Percentiles rank a stretch among this genome's conserved stretches.
Evolutionary conservation across 345 rosid genomes (phyloP).

Genomic region (Syzygium grande): DNA sequence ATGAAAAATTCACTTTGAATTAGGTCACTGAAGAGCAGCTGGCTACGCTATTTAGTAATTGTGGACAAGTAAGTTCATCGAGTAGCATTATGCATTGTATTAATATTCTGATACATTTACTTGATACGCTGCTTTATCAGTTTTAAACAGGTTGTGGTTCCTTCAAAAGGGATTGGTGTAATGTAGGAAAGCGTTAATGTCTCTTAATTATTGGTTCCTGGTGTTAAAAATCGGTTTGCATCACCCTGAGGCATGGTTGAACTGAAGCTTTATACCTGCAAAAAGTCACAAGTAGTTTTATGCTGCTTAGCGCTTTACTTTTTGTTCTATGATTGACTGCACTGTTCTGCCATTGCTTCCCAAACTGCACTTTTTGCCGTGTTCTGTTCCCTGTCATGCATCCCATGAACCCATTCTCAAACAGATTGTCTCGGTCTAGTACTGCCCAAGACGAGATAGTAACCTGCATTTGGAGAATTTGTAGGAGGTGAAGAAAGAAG

Average conservation of each 20-base stretch:
- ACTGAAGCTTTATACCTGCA: background rate
- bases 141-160: background rate
- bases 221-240: background rate
- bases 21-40: slow-evolving; percentile 89
- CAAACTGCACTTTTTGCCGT: background rate
- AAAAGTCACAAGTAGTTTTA: background rate
- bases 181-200: background rate
- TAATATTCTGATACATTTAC: background rate
- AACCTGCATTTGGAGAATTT: background rate
- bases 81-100: background rate
- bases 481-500: background rate
- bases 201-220: background rate
- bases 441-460: background rate
- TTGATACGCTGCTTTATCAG: background rate
- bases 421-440: background rate
- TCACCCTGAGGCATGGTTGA: background rate
- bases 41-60: slow-evolving; percentile 67
- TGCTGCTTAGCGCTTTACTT: background rate
- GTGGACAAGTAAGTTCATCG: slow-evolving; percentile 65
- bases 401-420: background rate
- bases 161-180: background rate
- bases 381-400: background rate
- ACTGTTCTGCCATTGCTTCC: background rate
- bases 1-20: background rate
- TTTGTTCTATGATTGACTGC: background rate